These are phyloP conservation scores for Stramenopiles sp. DNA, from an alignment of 352 stramenopile species.

Conservation along the genomic window DNA sequence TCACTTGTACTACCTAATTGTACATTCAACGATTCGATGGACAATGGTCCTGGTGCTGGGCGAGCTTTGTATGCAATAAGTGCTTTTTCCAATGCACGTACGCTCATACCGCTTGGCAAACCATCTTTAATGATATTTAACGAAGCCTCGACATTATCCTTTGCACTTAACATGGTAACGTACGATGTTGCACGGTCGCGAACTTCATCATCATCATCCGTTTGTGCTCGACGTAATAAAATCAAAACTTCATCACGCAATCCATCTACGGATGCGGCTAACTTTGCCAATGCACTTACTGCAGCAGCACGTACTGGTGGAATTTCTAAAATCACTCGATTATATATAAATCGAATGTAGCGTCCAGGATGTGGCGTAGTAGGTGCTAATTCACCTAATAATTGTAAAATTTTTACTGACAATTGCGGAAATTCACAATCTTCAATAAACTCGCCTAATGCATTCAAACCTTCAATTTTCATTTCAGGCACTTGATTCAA, in stretches of 20 bases:
- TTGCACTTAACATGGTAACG: conserved; percentile 32
- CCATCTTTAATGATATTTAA: no score
- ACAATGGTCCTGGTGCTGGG: no score
- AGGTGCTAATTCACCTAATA: conserved; percentile 80
- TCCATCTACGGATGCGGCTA: conserved; percentile 73
- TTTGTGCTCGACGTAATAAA: conserved; percentile 49
- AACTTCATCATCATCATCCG: conserved; percentile 20
- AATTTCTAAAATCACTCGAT: conserved; percentile 97
- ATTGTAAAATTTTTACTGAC: conserved; percentile 78
- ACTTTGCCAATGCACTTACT: conserved; percentile 81
- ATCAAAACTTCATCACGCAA: conserved; percentile 74
- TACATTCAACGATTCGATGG: no score
- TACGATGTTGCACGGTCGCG: conserved; percentile 68
- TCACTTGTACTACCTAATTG: no score
- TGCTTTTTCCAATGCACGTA: no score
- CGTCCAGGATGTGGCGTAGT: conserved; percentile 70
- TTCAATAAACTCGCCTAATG: conserved; percentile 99
- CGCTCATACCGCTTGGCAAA: no score
- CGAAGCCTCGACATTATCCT: no score
- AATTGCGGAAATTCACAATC: conserved; percentile 75
- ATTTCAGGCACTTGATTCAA: conserved; percentile 87
- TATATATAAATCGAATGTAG: conserved; percentile 99
- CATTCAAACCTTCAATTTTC: conserved; percentile 82
- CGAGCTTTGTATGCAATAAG: no score
- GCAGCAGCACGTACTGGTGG: conserved; percentile 81